Conservation (phyloP, 176 grass and related monocot species). For the Canna indica region DNA sequence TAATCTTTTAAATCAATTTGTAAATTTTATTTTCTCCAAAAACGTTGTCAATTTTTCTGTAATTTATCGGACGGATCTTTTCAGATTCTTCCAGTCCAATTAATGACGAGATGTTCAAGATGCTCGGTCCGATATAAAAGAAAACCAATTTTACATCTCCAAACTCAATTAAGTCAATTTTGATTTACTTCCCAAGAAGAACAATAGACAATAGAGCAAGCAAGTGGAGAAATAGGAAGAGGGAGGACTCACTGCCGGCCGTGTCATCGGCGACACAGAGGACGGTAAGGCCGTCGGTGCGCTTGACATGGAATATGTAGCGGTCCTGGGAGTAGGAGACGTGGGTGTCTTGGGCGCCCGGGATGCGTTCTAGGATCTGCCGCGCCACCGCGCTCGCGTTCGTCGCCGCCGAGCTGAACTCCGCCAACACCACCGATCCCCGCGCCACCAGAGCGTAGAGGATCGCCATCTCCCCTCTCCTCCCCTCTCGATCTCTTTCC, state of each 20-base stretch:
- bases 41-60: no score
- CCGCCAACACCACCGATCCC: slow-evolving; percentile 68
- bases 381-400: slow-evolving; percentile 81
- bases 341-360: slow-evolving; percentile 60
- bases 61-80: neutral
- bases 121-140: neutral
- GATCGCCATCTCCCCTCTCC: slow-evolving; percentile 45
- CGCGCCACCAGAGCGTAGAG: slow-evolving; percentile 81
- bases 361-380: slow-evolving; percentile 74
- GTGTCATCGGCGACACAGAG: slow-evolving; percentile 98
- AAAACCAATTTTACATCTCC: neutral
- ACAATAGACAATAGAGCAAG: neutral
- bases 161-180: neutral
- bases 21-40: no score
- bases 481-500: neutral
- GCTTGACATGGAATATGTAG: slow-evolving; percentile 90
- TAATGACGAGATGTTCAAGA: neutral
- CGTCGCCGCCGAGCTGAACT: slow-evolving; percentile 53
- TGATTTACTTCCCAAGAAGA: neutral
- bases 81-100: neutral
- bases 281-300: slow-evolving; percentile 90
- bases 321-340: slow-evolving; percentile 98
- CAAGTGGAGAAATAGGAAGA: neutral
- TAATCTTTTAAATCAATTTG: neutral
- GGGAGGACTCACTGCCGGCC: slow-evolving; percentile 40